Conservation (phyloP, 805 yeast genomes). For the Kluyveromyces siamensis region DNA sequence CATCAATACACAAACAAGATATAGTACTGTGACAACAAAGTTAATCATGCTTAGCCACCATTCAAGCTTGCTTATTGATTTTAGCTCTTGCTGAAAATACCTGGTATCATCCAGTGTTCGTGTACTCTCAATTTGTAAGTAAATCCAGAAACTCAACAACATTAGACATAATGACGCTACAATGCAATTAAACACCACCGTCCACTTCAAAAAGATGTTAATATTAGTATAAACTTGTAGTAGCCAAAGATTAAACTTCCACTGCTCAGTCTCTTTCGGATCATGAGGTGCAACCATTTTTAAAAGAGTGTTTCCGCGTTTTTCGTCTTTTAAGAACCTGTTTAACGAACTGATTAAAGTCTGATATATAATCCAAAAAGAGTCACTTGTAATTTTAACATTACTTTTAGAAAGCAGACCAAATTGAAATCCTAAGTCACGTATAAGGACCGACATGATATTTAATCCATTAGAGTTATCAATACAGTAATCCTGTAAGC, state of each 20-base stretch:
- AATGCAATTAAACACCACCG: constrained; percentile 2
- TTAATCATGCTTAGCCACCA: background rate
- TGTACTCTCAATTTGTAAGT: background rate
- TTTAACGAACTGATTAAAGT: constrained; percentile 14
- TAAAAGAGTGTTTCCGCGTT: constrained; percentile 11
- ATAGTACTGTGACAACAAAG: background rate
- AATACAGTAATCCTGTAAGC: constrained; percentile 14
- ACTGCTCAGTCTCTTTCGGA: background rate
- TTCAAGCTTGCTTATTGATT: background rate
- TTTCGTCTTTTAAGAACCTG: constrained; percentile 12
- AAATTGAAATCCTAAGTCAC: constrained; percentile 25
- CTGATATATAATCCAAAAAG: constrained; percentile 19
- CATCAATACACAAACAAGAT: background rate
- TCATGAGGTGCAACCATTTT: constrained; percentile 7
- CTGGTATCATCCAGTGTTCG: background rate
- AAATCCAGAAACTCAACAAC: constrained; percentile 1
- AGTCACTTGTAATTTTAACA: constrained; percentile 16
- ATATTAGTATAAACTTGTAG: background rate
- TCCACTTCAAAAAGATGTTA: background rate
- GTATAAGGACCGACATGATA: constrained; percentile 16
- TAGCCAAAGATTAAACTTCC: constrained; percentile 1
- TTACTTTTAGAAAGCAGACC: constrained; percentile 17
- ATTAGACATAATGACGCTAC: background rate
- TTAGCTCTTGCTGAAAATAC: background rate
- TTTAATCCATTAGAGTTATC: constrained; percentile 19